Conservation (phyloP, 805 yeast genomes). For the Metschnikowia corniflorae region DNA sequence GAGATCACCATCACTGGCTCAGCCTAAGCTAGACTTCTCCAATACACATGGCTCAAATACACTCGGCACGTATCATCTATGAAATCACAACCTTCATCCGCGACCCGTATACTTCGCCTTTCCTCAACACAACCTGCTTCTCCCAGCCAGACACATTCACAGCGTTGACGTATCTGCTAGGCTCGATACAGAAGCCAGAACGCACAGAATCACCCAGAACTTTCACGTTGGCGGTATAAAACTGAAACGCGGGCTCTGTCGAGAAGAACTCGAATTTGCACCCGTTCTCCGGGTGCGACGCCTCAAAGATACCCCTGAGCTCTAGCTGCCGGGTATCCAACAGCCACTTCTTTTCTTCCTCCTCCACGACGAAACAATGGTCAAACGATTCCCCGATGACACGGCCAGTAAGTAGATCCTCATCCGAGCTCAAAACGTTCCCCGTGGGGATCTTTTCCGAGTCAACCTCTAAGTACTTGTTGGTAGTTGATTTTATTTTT, state of each 20-base stretch:
- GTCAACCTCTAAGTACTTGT: constrained; percentile 42
- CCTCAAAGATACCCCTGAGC: constrained; percentile 38
- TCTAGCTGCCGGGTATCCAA: constrained; percentile 47
- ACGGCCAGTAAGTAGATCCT: constrained; percentile 21
- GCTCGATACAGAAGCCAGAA: constrained; percentile 61
- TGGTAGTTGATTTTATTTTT: constrained; percentile 32
- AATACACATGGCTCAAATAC: too few relatives aligned
- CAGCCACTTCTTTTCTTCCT: constrained; percentile 22
- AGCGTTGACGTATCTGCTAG: constrained; percentile 57
- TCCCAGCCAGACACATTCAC: constrained; percentile 46
- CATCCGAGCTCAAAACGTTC: constrained; percentile 16
- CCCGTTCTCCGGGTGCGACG: constrained; percentile 43
- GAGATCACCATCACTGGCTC: too few relatives aligned
- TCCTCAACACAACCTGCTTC: constrained; percentile 42
- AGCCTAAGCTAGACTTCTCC: too few relatives aligned
- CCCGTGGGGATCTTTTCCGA: constrained; percentile 46
- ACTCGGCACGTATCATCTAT: too few relatives aligned
- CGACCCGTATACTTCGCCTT: constrained; percentile 54
- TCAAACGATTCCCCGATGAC: constrained; percentile 23
- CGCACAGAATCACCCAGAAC: constrained; percentile 33
- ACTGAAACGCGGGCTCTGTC: constrained; percentile 66
- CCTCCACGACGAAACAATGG: constrained; percentile 48
- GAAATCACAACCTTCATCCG: constrained; percentile 28
- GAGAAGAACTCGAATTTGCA: constrained; percentile 42
- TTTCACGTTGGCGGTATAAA: constrained; percentile 58